Evolutionary conservation across 2,329 filamentous ascomycete species (phyloP).

Genomic region (Elsinoe necatrix): DNA sequence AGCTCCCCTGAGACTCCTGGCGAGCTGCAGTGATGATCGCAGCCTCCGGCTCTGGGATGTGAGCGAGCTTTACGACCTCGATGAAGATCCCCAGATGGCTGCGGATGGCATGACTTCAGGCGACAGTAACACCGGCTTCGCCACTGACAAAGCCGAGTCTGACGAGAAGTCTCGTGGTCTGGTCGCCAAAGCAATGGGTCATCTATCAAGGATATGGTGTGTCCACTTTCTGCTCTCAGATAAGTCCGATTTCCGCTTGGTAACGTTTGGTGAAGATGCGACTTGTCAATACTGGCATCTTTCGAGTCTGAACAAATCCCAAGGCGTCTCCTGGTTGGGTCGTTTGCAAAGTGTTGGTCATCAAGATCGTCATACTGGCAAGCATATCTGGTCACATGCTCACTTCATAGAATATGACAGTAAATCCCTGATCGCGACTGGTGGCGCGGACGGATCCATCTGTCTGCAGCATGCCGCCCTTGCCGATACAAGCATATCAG

Average conservation of each 20-base stretch:
- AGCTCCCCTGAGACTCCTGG: slow-evolving; percentile 54
- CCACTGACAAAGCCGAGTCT: slow-evolving; percentile 13
- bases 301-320: slow-evolving; percentile 11
- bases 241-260: slow-evolving; percentile 51
- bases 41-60: slow-evolving; percentile 86
- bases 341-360: slow-evolving; percentile 47
- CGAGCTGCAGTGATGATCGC: slow-evolving; percentile 90
- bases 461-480: slow-evolving; percentile 19
- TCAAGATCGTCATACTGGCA: slow-evolving; percentile 65
- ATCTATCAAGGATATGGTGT: slow-evolving; percentile 83
- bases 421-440: slow-evolving; percentile 47
- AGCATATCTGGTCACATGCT: slow-evolving; percentile 79
- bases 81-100: slow-evolving; percentile 25
- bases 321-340: slow-evolving; percentile 17
- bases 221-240: slow-evolving; percentile 34
- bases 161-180: slow-evolving; percentile 28
- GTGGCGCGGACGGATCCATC: slow-evolving; percentile 73
- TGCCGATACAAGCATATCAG: neutral
- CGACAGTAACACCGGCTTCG: slow-evolving; percentile 37
- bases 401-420: neutral
- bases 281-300: slow-evolving; percentile 59
- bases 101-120: slow-evolving; percentile 24
- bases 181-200: slow-evolving; percentile 71
- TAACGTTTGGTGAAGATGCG: slow-evolving; percentile 81
- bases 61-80: slow-evolving; percentile 40